Percentiles rank a stretch among this genome's conserved stretches.
Evolutionary conservation across 345 rosid species (phyloP).

Genomic region (Citrus unshiu): DNA sequence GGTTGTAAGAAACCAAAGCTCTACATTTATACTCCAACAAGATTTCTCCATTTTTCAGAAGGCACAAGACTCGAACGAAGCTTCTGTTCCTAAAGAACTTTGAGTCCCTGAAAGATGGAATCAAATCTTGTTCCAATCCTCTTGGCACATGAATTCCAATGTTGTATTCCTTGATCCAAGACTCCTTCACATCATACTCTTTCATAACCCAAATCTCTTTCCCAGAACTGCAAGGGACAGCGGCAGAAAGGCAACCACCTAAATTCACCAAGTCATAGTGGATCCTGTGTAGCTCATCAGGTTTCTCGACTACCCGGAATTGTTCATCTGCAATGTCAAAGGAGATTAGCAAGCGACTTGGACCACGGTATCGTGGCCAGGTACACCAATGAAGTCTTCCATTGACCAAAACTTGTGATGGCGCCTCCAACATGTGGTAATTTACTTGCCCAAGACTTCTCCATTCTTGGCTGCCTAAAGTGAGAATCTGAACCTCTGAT

Average conservation of each 20-base stretch:
- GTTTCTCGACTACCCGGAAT: slow-evolving; percentile 19
- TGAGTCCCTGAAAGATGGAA: not conserved
- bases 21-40: slow-evolving; percentile 5
- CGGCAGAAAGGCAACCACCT: slow-evolving; percentile 25
- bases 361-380: not conserved
- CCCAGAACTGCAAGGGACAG: not conserved
- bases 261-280: slow-evolving; percentile 4
- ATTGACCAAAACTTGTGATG: slow-evolving; percentile 2
- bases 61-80: not conserved
- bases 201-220: slow-evolving; percentile 28
- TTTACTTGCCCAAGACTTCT: slow-evolving; percentile 13
- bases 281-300: slow-evolving; percentile 2
- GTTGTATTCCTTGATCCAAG: slow-evolving; percentile 29
- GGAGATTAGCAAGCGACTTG: slow-evolving; percentile 11
- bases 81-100: not conserved
- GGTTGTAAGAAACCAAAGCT: slow-evolving; percentile 1
- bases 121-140: slow-evolving; percentile 7
- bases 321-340: slow-evolving; percentile 24
- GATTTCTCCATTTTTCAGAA: slow-evolving; percentile 1
- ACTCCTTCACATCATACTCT: slow-evolving; percentile 19
- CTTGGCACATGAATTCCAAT: slow-evolving; percentile 16
- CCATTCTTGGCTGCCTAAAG: slow-evolving; percentile 31
- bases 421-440: not conserved
- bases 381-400: slow-evolving; percentile 6
- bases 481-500: slow-evolving; percentile 37